Evolutionary conservation across 1,139 yeast species (phyloP), one percentile per base, ranked within the genome.

Genomic region (Hyphopichia fennica): DNA sequence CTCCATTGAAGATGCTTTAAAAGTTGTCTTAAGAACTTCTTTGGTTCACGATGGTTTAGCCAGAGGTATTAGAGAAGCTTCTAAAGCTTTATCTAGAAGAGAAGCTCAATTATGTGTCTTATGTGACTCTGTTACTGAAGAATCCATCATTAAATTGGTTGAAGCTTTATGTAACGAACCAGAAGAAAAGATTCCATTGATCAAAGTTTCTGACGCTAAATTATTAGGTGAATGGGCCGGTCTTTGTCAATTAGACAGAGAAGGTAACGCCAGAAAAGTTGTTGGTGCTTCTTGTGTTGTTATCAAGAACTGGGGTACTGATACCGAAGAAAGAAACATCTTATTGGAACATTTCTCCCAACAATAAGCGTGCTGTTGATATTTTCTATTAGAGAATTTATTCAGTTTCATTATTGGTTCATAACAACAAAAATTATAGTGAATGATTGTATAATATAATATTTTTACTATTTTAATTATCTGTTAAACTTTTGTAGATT

Each of bases 181-280:
- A 70, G 96, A 89, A 72, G 84, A 85, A 77, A 89, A 89, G 81
- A 89, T 93, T 63, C 98, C 99, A 67, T 84, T 93, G 76, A 87
- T 95, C 85, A 93, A 93, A 87, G 98, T 93, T 63, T 89, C 98
- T 63, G 99, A 95, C 73, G 96, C 98, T 72, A 93, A 93, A 87
- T 89, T 89, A 82, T 87, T 93, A 72, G 99, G 99, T 84, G 98
- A 93, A 83, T 93, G 99, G 99, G 99, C 98, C 69, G 99, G 99
- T 85, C 84, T 93, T 65, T 95, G 97, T 82, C 93, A 90, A 81
- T 86, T 93, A 68, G 99, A 93, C 95, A 90, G 96, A 82, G 99
- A 93, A 69, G 99, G 99, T 80, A 90, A 91, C 84, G 97, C 98
- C 80, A 90, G 98, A 84, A 93, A 93, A 90, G 98, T 93, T 67